Conservation (phyloP, 2,329 filamentous ascomycete genomes). For the Blumeria graminis region DNA sequence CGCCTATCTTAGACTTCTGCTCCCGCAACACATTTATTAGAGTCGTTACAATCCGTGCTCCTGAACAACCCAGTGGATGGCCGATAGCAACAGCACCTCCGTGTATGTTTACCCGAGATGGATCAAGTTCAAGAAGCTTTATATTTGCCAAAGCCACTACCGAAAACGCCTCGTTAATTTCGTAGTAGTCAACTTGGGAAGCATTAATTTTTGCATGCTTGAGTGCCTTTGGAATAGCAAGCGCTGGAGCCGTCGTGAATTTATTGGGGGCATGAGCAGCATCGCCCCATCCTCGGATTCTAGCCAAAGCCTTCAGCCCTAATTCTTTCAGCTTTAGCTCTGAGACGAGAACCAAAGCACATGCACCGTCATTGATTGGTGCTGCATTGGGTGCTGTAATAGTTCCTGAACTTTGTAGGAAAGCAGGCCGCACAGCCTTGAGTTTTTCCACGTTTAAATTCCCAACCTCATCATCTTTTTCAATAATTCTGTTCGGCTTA, state of each 20-base stretch:
- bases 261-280: slow-evolving; percentile 77
- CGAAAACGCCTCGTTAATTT: slow-evolving; percentile 98
- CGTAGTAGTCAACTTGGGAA: slow-evolving; percentile 69
- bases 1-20: slow-evolving; percentile 83
- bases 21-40: slow-evolving; percentile 70
- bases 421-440: slow-evolving; percentile 61
- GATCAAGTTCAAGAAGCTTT: slow-evolving; percentile 58
- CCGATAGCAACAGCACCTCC: slow-evolving; percentile 90
- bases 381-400: slow-evolving; percentile 94
- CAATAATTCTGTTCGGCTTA: slow-evolving; percentile 61
- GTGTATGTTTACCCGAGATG: slow-evolving; percentile 83
- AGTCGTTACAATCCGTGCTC: slow-evolving; percentile 80
- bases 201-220: slow-evolving; percentile 71
- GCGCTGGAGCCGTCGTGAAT: slow-evolving; percentile 81
- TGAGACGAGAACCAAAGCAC: slow-evolving; percentile 78
- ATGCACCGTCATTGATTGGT: slow-evolving; percentile 83
- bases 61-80: slow-evolving; percentile 81
- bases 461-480: slow-evolving; percentile 86
- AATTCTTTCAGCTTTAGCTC: slow-evolving; percentile 87
- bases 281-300: slow-evolving; percentile 94
- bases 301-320: slow-evolving; percentile 72
- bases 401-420: slow-evolving; percentile 58
- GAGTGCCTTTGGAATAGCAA: slow-evolving; percentile 92
- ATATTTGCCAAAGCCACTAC: slow-evolving; percentile 91
- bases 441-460: slow-evolving; percentile 75